Evolutionary conservation across 2,329 filamentous ascomycete genomes (phyloP).

Genomic region (Beauveria pseudobassiana): DNA sequence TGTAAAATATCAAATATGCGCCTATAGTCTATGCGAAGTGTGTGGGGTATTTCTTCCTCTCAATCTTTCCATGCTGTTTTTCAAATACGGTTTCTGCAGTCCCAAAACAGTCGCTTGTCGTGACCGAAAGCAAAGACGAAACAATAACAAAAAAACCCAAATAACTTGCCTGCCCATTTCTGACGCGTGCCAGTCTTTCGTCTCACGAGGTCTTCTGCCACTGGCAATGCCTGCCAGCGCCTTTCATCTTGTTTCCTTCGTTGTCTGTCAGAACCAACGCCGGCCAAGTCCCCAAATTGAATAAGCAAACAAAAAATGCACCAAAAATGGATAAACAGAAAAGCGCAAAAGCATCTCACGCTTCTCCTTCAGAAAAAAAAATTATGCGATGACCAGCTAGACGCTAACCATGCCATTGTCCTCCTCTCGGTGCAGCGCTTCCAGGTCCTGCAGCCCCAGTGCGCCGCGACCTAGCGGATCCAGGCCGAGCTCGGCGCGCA

Average conservation of each 20-base stretch:
- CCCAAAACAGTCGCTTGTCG: too few relatives aligned
- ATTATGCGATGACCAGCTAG: slow-evolving; percentile 12
- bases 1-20: too few relatives aligned
- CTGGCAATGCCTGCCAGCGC: background rate
- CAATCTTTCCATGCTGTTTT: too few relatives aligned
- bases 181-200: background rate
- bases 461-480: slow-evolving; percentile 24
- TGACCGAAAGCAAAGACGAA: background rate
- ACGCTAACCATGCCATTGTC: slow-evolving; percentile 28
- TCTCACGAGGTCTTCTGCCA: background rate
- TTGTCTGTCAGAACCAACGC: background rate
- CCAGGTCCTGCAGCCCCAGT: slow-evolving; percentile 17
- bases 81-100: too few relatives aligned
- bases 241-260: background rate
- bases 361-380: background rate
- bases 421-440: slow-evolving; percentile 21
- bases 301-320: slow-evolving; percentile 10
- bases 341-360: too few relatives aligned
- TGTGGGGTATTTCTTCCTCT: too few relatives aligned
- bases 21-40: too few relatives aligned
- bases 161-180: background rate
- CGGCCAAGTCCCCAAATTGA: background rate
- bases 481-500: slow-evolving; percentile 47
- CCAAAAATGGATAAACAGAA: background rate
- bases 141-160: background rate